phyloP scores from a whole-genome alignment of 768 basidiomycete species.

The Artomyces pyxidatus region DNA sequence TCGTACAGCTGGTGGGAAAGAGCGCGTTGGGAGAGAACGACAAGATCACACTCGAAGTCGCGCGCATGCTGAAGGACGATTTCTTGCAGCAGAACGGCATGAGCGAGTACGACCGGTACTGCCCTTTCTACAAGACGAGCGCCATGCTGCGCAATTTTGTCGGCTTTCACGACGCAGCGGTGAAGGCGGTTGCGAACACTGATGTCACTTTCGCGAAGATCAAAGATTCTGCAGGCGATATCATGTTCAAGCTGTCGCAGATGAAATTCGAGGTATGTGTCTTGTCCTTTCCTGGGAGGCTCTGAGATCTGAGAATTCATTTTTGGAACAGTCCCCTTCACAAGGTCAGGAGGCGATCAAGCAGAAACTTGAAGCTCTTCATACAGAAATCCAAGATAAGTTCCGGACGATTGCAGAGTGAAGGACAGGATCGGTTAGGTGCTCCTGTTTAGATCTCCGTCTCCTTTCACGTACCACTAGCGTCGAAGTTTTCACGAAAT shows the following conservation, averaged over 20 bases:
- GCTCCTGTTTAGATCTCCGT: too few species aligned
- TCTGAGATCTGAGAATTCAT: conserved; percentile 1
- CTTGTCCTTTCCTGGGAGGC: not conserved
- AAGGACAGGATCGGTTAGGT: too few species aligned
- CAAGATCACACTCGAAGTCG: conserved; percentile 97
- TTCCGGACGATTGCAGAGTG: conserved; percentile 84
- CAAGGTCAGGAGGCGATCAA: conserved; percentile 81
- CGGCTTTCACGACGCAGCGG: conserved; percentile 85
- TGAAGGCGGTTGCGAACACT: conserved; percentile 74
- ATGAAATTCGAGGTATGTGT: conserved; percentile 92
- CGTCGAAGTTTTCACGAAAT: too few species aligned
- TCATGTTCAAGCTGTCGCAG: conserved; percentile 97
- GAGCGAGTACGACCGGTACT: conserved; percentile 94
- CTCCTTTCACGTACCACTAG: too few species aligned
- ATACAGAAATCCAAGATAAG: conserved; percentile 86
- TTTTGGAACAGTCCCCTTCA: conserved; percentile 71
- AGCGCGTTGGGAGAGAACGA: conserved; percentile 94
- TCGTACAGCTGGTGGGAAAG: conserved; percentile 99
- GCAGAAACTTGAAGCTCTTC: conserved; percentile 71
- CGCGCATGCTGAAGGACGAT: conserved; percentile 94
- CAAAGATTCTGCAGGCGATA: conserved; percentile 76
- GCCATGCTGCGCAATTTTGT: conserved; percentile 95
- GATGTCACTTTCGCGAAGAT: conserved; percentile 83
- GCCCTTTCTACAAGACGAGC: conserved; percentile 98
- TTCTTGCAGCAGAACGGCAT: conserved; percentile 98